phyloP scores from a whole-genome alignment of 2,329 filamentous ascomycete species.

The Colletotrichum orbiculare region DNA sequence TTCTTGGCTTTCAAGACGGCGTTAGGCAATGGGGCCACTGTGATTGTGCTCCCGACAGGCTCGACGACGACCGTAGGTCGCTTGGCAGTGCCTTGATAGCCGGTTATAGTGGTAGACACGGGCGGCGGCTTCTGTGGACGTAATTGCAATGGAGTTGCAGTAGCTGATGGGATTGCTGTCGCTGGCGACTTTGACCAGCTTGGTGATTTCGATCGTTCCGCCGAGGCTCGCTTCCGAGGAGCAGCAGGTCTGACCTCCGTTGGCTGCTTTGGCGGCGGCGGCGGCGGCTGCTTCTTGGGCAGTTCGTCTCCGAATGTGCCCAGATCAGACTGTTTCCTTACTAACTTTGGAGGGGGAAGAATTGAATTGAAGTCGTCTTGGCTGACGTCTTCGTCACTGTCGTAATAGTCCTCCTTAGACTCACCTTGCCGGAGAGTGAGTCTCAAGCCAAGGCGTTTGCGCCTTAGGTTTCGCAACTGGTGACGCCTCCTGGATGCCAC shows the following conservation, averaged over 20 bases:
- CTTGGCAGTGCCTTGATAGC: conserved; percentile 50
- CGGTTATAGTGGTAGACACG: conserved; percentile 23
- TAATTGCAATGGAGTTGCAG: too few species aligned
- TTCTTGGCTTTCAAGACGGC: conserved; percentile 39
- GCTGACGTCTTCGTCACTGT: conserved; percentile 24
- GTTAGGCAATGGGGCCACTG: conserved; percentile 38
- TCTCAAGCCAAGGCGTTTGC: conserved; percentile 22
- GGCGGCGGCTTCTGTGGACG: conserved; percentile 3
- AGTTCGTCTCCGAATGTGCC: not conserved
- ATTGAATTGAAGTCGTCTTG: conserved; percentile 31
- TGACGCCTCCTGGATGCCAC: conserved; percentile 20
- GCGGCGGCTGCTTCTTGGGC: not conserved
- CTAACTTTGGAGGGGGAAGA: conserved; percentile 30
- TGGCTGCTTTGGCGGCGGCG: not conserved
- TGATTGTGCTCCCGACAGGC: too few species aligned
- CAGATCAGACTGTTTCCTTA: not conserved
- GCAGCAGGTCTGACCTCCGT: not conserved
- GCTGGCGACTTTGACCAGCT: conserved; percentile 5
- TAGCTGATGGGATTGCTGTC: too few species aligned
- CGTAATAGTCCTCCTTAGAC: conserved; percentile 30
- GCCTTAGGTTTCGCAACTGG: conserved; percentile 26
- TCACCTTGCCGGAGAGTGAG: conserved; percentile 32
- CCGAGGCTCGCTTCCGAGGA: conserved; percentile 11
- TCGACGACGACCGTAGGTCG: conserved; percentile 34
- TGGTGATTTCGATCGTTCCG: conserved; percentile 7